These are phyloP conservation scores for Aspergillus taichungensis DNA, from an alignment of 495 filamentous ascomycete genomes.

Conservation along the genomic window DNA sequence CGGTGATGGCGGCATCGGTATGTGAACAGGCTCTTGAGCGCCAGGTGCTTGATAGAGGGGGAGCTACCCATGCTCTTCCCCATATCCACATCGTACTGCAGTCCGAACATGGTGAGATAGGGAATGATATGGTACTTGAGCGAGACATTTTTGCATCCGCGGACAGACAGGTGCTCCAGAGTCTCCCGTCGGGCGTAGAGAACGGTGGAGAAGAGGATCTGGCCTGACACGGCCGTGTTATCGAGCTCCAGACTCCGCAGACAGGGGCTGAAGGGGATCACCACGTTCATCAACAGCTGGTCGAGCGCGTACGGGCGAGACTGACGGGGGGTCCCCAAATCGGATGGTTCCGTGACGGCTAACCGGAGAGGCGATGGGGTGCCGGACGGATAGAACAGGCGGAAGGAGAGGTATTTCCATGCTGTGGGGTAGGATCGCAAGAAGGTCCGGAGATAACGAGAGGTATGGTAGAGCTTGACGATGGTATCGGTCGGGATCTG, in stretches of 20 bases:
- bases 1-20: conserved; percentile 55
- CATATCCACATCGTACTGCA: conserved; percentile 37
- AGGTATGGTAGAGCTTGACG: conserved; percentile 50
- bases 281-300: conserved; percentile 46
- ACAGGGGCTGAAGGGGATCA: conserved; percentile 46
- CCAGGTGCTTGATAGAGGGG: conserved; percentile 31
- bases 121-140: conserved; percentile 57
- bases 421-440: conserved; percentile 49
- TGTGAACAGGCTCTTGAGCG: conserved; percentile 51
- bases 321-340: conserved; percentile 34
- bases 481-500: conserved; percentile 48
- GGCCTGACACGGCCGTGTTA: conserved; percentile 52
- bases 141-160: conserved; percentile 58
- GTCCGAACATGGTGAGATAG: conserved; percentile 42
- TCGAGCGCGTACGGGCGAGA: conserved; percentile 50
- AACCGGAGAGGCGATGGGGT: conserved; percentile 25
- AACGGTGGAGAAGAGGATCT: conserved; percentile 45
- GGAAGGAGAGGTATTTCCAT: conserved; percentile 54
- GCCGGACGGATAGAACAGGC: conserved; percentile 40
- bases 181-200: conserved; percentile 44
- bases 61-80: conserved; percentile 27
- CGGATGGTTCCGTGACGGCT: conserved; percentile 25
- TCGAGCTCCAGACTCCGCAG: conserved; percentile 50
- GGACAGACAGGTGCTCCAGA: conserved; percentile 50
- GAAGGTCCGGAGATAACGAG: conserved; percentile 44